These are phyloP conservation scores for Orobanche coerulescens DNA, from an alignment of 257 asterid genomes.

Conservation along the genomic window DNA sequence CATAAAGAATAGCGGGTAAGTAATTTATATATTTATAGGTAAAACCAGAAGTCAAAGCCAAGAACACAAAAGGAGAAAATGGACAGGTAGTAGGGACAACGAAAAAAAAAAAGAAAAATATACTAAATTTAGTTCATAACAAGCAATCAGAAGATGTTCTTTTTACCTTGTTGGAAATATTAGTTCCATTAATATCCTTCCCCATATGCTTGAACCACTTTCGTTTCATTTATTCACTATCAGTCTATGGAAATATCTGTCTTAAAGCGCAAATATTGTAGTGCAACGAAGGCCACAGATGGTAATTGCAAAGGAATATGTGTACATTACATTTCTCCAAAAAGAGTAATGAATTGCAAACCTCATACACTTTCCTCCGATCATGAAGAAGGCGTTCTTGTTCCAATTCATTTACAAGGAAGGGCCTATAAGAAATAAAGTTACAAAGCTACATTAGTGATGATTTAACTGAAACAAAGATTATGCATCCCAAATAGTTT, in stretches of 20 bases:
- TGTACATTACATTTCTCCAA: not conserved
- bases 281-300: not conserved
- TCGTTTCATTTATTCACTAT: conserved; percentile 1
- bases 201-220: not conserved
- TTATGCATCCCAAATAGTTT: conserved; percentile 1
- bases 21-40: not conserved
- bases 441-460: conserved; percentile 19
- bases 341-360: conserved; percentile 29
- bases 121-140: not conserved
- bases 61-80: not conserved
- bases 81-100: not conserved
- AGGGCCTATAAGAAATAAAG: conserved; percentile 59
- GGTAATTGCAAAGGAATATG: not conserved
- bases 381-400: conserved; percentile 95
- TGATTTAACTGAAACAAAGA: not conserved
- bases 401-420: conserved; percentile 83
- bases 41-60: conserved; percentile 5
- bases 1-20: not conserved
- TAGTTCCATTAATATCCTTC: conserved; percentile 1
- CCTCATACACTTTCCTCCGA: conserved; percentile 97
- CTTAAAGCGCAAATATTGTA: not conserved
- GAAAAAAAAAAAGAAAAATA: not conserved
- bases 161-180: not conserved
- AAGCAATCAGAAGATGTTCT: not conserved
- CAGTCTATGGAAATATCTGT: not conserved